Conservation (phyloP, 2,329 filamentous ascomycete species). For the Aureobasidium lini region DNA sequence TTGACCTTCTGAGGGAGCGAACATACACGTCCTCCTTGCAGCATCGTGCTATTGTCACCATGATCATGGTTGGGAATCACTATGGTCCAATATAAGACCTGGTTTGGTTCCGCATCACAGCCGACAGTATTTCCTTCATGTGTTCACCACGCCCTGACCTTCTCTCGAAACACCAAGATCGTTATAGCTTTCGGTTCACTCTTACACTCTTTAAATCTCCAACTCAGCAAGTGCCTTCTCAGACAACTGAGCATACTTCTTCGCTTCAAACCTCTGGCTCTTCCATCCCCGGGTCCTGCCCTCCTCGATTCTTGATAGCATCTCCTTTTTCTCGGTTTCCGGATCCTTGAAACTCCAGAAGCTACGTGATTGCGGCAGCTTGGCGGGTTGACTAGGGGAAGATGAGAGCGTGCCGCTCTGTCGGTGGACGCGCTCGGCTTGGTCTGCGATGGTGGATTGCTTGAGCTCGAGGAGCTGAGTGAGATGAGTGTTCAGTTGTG, state of each 20-base stretch:
- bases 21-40: too few relatives aligned
- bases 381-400: neutral
- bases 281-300: slow-evolving; percentile 24
- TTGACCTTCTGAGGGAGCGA: neutral
- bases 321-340: slow-evolving; percentile 22
- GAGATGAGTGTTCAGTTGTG: slow-evolving; percentile 29
- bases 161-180: too few relatives aligned
- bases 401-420: neutral
- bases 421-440: slow-evolving; percentile 15
- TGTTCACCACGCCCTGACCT: too few relatives aligned
- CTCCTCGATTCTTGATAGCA: slow-evolving; percentile 21
- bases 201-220: neutral
- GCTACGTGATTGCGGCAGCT: slow-evolving; percentile 15
- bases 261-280: slow-evolving; percentile 23
- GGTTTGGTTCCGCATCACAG: too few relatives aligned
- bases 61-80: too few relatives aligned
- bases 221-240: slow-evolving; percentile 26
- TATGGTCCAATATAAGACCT: too few relatives aligned
- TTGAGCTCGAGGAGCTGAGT: slow-evolving; percentile 25
- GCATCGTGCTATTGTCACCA: too few relatives aligned
- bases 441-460: slow-evolving; percentile 14
- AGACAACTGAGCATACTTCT: slow-evolving; percentile 22
- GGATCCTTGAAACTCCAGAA: slow-evolving; percentile 18
- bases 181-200: too few relatives aligned
- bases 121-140: too few relatives aligned